These are phyloP conservation scores for Monosporozyma yasuniensis DNA, from an alignment of 805 yeast species.

Conservation along the genomic window DNA sequence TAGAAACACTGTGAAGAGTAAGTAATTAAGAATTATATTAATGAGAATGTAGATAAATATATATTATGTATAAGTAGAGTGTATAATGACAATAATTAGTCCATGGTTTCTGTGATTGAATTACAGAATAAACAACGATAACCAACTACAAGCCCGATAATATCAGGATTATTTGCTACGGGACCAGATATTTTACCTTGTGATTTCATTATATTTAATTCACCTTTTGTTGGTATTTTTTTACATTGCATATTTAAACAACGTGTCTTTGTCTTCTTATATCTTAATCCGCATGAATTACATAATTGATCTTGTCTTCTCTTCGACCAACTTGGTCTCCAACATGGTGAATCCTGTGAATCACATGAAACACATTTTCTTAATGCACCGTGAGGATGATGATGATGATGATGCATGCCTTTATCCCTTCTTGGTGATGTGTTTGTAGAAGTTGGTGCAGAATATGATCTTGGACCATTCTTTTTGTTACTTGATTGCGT, in stretches of 20 bases:
- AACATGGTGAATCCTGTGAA: slow-evolving; percentile 86
- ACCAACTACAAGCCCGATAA: slow-evolving; percentile 14
- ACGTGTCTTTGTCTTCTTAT: slow-evolving; percentile 88
- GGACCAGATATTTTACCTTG: slow-evolving; percentile 41
- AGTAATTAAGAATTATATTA: no score
- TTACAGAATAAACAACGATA: slow-evolving; percentile 44
- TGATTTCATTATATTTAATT: slow-evolving; percentile 79
- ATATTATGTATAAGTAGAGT: background rate
- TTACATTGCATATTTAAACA: slow-evolving; percentile 70
- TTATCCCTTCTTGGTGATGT: slow-evolving; percentile 1
- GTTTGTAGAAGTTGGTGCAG: background rate
- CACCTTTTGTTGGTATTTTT: slow-evolving; percentile 93
- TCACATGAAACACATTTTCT: slow-evolving; percentile 86
- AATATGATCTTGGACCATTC: background rate
- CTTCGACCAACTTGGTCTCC: slow-evolving; percentile 94
- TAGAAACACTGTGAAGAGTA: no score
- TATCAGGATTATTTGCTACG: slow-evolving; percentile 9
- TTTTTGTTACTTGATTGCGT: slow-evolving; percentile 1
- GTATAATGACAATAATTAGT: background rate
- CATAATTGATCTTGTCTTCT: slow-evolving; percentile 87
- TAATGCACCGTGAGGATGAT: slow-evolving; percentile 9
- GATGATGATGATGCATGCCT: background rate
- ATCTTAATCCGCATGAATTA: slow-evolving; percentile 91
- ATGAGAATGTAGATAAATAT: background rate
- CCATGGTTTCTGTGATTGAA: slow-evolving; percentile 19